Evolutionary conservation across 108 stramenopile genomes (phyloP).

Genomic region (Discostella pseudostelligera): DNA sequence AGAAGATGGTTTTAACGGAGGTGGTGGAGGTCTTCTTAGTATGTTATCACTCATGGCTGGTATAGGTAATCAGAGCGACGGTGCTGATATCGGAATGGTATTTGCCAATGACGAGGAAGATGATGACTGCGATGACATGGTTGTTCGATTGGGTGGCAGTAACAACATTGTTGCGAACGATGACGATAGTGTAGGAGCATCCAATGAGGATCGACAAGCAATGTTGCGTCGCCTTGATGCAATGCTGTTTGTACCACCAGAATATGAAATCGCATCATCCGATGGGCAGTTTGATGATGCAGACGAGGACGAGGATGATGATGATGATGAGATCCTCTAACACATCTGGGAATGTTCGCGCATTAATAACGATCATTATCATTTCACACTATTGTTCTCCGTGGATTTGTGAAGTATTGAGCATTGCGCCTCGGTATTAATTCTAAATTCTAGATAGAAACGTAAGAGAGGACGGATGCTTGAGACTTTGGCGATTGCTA

Average conservation of each 20-base stretch:
- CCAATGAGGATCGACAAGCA: constrained; percentile 21
- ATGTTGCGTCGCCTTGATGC: constrained; percentile 23
- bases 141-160: constrained; percentile 31
- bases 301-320: constrained; percentile 23
- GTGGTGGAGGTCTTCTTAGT: constrained; percentile 36
- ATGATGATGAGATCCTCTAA: constrained; percentile 44
- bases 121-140: constrained; percentile 26
- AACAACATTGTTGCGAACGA: constrained; percentile 38
- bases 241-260: constrained; percentile 67
- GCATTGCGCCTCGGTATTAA: no score
- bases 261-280: constrained; percentile 46
- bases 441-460: no score
- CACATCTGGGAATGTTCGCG: no score
- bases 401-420: no score
- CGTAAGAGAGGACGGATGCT: no score
- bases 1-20: constrained; percentile 46
- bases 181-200: constrained; percentile 18
- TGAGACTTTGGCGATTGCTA: no score
- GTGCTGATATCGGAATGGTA: constrained; percentile 24
- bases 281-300: constrained; percentile 72
- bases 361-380: no score
- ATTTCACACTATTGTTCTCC: no score
- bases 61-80: constrained; percentile 29
- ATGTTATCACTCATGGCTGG: constrained; percentile 50
- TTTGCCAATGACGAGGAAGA: constrained; percentile 14